These are phyloP conservation scores for Phytophthora kernoviae DNA, from an alignment of 352 stramenopile genomes.

Conservation along the genomic window DNA sequence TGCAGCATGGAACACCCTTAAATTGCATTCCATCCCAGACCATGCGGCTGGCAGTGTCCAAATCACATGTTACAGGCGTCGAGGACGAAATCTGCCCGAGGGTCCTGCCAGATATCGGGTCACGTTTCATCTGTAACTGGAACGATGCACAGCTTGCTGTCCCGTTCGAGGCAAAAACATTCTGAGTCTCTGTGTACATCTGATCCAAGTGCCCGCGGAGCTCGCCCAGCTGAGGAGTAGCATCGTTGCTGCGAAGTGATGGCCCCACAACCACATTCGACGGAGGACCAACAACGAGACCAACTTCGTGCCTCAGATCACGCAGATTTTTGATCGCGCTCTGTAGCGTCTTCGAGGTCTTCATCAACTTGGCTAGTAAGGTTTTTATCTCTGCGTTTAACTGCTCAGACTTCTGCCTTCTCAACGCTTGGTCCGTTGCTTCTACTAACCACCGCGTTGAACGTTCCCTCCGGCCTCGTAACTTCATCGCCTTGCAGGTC, in stretches of 20 bases:
- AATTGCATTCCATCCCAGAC: slow-evolving; percentile 14
- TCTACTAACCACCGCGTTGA: slow-evolving; percentile 20
- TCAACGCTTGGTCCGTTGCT: slow-evolving; percentile 11
- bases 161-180: slow-evolving; percentile 6
- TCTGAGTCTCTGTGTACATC: slow-evolving; percentile 16
- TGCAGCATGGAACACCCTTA: slow-evolving; percentile 11
- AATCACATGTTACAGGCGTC: slow-evolving; percentile 2
- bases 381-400: slow-evolving; percentile 21
- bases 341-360: slow-evolving; percentile 15
- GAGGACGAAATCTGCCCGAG: slow-evolving; percentile 6
- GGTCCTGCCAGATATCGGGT: not conserved
- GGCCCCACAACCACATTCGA: slow-evolving; percentile 14
- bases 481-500: not conserved
- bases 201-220: slow-evolving; percentile 17
- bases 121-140: slow-evolving; percentile 20
- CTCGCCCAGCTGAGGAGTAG: slow-evolving; percentile 22
- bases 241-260: slow-evolving; percentile 23
- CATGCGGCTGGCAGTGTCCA: slow-evolving; percentile 4
- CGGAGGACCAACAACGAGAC: slow-evolving; percentile 8
- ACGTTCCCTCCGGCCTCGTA: not conserved
- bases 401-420: slow-evolving; percentile 19
- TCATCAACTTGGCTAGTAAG: slow-evolving; percentile 18
- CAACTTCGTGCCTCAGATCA: slow-evolving; percentile 16
- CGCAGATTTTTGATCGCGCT: slow-evolving; percentile 20
- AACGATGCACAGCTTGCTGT: slow-evolving; percentile 4